Percentiles rank a stretch among this genome's conserved stretches.
These are phyloP conservation scores for Marasmius sp. DNA, from an alignment of 1,284 basidiomycete genomes.

Conservation along the genomic window DNA sequence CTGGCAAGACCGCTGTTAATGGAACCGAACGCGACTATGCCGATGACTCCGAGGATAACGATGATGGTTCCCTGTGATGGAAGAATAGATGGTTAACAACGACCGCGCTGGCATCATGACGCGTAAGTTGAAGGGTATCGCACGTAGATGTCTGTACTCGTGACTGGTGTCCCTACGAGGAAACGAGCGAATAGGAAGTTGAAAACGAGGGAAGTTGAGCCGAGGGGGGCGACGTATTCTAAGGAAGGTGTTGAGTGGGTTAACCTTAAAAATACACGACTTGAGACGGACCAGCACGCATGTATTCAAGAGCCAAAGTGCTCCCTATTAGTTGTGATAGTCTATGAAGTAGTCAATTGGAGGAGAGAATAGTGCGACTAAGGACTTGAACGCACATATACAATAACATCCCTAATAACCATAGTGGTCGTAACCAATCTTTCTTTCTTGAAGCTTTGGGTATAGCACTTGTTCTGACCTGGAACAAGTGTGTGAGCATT, in stretches of 20 bases:
- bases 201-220: constrained; percentile 83
- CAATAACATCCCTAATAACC: constrained; percentile 80
- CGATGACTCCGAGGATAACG: constrained; percentile 80
- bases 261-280: neutral
- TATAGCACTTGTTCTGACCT: constrained; percentile 71
- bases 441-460: constrained; percentile 67
- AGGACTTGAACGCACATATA: constrained; percentile 58
- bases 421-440: constrained; percentile 78
- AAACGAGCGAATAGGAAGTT: constrained; percentile 87
- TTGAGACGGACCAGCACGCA: constrained; percentile 66
- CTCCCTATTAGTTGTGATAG: constrained; percentile 84
- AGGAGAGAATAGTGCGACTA: constrained; percentile 11
- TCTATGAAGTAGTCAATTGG: constrained; percentile 32
- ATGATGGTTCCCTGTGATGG: constrained; percentile 69
- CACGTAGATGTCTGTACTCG: constrained; percentile 77
- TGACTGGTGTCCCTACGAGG: constrained; percentile 80
- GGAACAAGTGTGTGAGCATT: constrained; percentile 5
- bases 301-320: constrained; percentile 83
- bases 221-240: constrained; percentile 86
- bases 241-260: constrained; percentile 8
- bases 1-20: constrained; percentile 74
- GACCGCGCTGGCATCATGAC: neutral
- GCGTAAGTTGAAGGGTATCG: constrained; percentile 19
- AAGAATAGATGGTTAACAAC: neutral
- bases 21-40: constrained; percentile 83